Evolutionary conservation across 768 basidiomycete species (phyloP).

Genomic region (Suillus discolor): DNA sequence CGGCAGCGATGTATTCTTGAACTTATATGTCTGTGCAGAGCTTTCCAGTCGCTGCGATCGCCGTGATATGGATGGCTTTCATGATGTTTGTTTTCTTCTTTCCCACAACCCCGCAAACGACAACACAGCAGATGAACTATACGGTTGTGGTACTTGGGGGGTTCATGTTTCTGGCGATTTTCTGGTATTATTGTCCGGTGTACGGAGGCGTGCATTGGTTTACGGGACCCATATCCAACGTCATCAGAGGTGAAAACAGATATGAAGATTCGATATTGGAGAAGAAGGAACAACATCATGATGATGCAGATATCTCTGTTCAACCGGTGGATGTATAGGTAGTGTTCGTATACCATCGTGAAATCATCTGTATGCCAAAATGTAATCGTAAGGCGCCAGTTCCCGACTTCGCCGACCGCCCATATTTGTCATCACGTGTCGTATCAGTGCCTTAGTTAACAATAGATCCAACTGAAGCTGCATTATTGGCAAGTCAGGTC

Average conservation of each 20-base stretch:
- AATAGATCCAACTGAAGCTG: too few species aligned
- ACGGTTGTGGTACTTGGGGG: constrained; percentile 19
- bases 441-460: too few species aligned
- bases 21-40: constrained; percentile 15
- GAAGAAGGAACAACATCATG: neutral
- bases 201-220: constrained; percentile 34
- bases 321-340: neutral
- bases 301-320: neutral
- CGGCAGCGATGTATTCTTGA: too few species aligned
- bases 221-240: constrained; percentile 27
- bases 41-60: constrained; percentile 32
- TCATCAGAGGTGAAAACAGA: neutral
- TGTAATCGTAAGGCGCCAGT: too few species aligned
- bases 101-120: neutral
- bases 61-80: constrained; percentile 39
- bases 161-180: constrained; percentile 22
- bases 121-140: constrained; percentile 12
- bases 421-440: too few species aligned
- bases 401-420: too few species aligned
- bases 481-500: too few species aligned
- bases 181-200: constrained; percentile 16
- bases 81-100: constrained; percentile 35
- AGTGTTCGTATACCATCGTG: neutral
- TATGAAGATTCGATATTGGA: neutral
- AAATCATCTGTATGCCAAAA: too few species aligned